Percentiles rank a stretch among this genome's conserved stretches.
These are phyloP conservation scores for Fusarium protoensiforme DNA, from an alignment of 2,329 filamentous ascomycete species.

Conservation along the genomic window DNA sequence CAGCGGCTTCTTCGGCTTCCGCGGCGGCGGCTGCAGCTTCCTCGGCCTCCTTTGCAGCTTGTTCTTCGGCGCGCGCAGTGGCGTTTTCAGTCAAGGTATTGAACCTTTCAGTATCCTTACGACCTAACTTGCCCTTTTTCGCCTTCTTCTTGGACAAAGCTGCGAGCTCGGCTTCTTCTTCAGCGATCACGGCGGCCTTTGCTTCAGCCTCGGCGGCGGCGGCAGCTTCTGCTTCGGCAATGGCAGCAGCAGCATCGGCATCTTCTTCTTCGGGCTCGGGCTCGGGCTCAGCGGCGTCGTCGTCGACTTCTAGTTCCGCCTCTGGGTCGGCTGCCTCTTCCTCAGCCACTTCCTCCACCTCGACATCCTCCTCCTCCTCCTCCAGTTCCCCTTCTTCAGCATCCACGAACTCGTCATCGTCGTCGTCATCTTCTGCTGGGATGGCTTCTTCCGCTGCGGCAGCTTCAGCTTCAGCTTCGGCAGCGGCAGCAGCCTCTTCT, in stretches of 20 bases:
- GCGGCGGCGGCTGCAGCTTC: constrained; percentile 38
- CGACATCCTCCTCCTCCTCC: background rate
- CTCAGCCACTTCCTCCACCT: background rate
- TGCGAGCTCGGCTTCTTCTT: constrained; percentile 53
- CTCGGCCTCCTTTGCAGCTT: constrained; percentile 37
- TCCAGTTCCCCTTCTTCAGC: constrained; percentile 4
- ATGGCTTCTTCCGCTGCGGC: constrained; percentile 31
- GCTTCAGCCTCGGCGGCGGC: constrained; percentile 3
- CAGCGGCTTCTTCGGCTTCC: constrained; percentile 29
- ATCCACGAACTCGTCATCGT: constrained; percentile 3
- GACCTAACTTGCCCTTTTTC: constrained; percentile 49
- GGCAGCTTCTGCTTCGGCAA: constrained; percentile 8
- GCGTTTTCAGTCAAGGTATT: constrained; percentile 26
- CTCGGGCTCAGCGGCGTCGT: constrained; percentile 30
- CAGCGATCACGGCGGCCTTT: constrained; percentile 41
- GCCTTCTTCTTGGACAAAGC: constrained; percentile 49
- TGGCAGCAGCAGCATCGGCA: constrained; percentile 35
- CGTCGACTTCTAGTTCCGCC: constrained; percentile 36
- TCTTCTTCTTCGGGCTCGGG: constrained; percentile 16
- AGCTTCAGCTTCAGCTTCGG: constrained; percentile 45
- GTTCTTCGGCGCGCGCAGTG: constrained; percentile 23
- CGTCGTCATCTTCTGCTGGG: constrained; percentile 16
- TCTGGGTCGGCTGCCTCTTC: constrained; percentile 2
- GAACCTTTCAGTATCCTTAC: constrained; percentile 37
- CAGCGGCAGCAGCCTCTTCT: constrained; percentile 36